These are phyloP conservation scores for Hemisphaericaspora subhashii DNA, from an alignment of 1,139 yeast genomes.

Conservation along the genomic window DNA sequence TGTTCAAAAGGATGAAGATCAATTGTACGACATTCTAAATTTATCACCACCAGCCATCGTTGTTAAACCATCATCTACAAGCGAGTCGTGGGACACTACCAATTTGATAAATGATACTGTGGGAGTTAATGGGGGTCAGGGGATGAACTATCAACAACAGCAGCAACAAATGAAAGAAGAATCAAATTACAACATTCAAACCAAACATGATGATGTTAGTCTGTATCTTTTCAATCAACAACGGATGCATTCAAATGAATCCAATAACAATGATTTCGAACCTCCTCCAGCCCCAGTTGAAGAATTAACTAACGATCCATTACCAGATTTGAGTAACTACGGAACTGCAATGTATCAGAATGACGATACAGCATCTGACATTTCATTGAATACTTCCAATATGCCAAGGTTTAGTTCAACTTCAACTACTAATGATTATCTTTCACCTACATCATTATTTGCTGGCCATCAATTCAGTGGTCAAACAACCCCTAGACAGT, in stretches of 20 bases:
- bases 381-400: slow-evolving; percentile 9
- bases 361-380: slow-evolving; percentile 10
- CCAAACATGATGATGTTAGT: slow-evolving; percentile 1
- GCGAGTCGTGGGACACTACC: background rate
- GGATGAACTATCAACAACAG: background rate
- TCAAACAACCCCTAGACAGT: slow-evolving; percentile 6
- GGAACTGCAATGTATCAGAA: slow-evolving; percentile 4
- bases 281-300: slow-evolving; percentile 10
- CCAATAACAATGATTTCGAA: background rate
- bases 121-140: background rate
- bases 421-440: slow-evolving; percentile 11
- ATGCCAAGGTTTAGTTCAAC: slow-evolving; percentile 8
- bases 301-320: slow-evolving; percentile 5
- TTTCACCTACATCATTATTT: slow-evolving; percentile 15
- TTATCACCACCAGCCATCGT: slow-evolving; percentile 18
- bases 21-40: slow-evolving; percentile 24
- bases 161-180: background rate
- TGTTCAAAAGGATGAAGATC: slow-evolving; percentile 23
- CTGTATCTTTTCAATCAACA: slow-evolving; percentile 4
- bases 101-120: background rate
- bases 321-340: slow-evolving; percentile 7
- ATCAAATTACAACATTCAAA: background rate
- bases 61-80: slow-evolving; percentile 1
- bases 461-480: slow-evolving; percentile 1
- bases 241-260: slow-evolving; percentile 4